Percentiles rank a stretch among this genome's conserved stretches.
Conservation (phyloP, 2,329 filamentous ascomycete species). For the Sordariomycetes sp. region DNA sequence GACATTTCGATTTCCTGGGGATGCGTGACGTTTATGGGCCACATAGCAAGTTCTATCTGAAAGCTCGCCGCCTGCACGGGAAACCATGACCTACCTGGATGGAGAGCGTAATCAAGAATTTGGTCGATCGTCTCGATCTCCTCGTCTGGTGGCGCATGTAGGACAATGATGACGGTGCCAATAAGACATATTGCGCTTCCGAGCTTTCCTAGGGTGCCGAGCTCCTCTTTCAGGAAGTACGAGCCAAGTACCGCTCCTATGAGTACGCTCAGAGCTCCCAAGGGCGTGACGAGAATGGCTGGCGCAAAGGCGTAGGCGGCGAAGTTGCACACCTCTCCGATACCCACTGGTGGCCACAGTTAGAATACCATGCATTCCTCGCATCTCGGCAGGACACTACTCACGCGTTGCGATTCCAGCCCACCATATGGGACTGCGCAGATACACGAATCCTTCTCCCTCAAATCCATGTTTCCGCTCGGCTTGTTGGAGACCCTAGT, state of each 20-base stretch:
- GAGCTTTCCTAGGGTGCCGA: conserved; percentile 85
- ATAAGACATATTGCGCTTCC: conserved; percentile 95
- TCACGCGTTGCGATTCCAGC: conserved; percentile 80
- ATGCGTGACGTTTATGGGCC: not conserved
- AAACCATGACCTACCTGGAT: conserved; percentile 56
- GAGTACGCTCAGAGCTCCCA: conserved; percentile 87
- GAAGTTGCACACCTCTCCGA: conserved; percentile 95
- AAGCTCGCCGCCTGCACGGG: not conserved
- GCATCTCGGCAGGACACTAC: conserved; percentile 17
- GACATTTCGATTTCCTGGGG: not conserved
- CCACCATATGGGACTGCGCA: conserved; percentile 97
- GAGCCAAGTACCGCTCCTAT: conserved; percentile 92
- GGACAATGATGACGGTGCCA: conserved; percentile 91
- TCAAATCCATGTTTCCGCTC: conserved; percentile 91
- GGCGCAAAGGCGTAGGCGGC: conserved; percentile 96
- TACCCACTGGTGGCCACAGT: conserved; percentile 52
- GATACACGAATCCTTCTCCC: conserved; percentile 88
- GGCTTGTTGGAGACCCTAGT: conserved; percentile 36
- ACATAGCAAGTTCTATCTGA: not conserved
- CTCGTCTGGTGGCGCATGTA: conserved; percentile 91
- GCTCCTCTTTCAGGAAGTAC: conserved; percentile 83
- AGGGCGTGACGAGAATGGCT: conserved; percentile 92
- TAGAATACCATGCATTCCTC: not conserved
- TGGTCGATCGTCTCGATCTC: conserved; percentile 86
- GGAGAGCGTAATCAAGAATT: conserved; percentile 81